Evolutionary conservation across 2,329 filamentous ascomycete species (phyloP), one percentile per base, ranked within the genome.

Genomic region (Pestalotiopsis sp.): DNA sequence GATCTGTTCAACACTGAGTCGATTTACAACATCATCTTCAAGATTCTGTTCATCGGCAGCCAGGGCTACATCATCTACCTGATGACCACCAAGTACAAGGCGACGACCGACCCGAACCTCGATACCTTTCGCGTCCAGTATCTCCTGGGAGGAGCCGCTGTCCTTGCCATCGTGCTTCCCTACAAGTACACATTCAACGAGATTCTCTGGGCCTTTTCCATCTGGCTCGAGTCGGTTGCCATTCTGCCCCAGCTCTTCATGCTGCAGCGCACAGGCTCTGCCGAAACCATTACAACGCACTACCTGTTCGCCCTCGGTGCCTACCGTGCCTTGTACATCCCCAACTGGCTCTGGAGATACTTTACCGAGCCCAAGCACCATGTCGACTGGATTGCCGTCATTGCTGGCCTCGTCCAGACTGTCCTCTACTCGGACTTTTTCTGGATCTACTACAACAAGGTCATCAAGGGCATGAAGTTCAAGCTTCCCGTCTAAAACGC

Each of bases 381-480:
- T 80, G 80, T 92, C 74, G 95, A 98, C 79, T 93, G 91, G 72
- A 97, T 98, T 74, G 92, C 95, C 23, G 92, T 98, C 65, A 78
- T 96, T 71, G 96, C 97, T 3, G 96, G 96, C 13, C 87, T 98
- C 68, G 84, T 98, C 72, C 96, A 99, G 86, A 99, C 96, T 0
- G 83, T 99, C 63, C 86, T 99, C 69, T 99, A 99, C 85, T 97
- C 94, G 72, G 96, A 99, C 84, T 99, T 99, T 85, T 99, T 99
- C 89, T 99, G 95, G 87, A 95, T 99, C 77, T 99, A 99, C 85
- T 99, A 98, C 84, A 97, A 92, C 70, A 98, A 98, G 90, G 92
- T 95, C 62, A 84, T 95, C 83, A 93, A 95, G 85, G 93, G 93
- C 75, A 93, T 93, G 86, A 95, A 93, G 85, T 95, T 95, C 81